Conservation (phyloP, 2,329 filamentous ascomycete species). For the Fusarium setosum region DNA sequence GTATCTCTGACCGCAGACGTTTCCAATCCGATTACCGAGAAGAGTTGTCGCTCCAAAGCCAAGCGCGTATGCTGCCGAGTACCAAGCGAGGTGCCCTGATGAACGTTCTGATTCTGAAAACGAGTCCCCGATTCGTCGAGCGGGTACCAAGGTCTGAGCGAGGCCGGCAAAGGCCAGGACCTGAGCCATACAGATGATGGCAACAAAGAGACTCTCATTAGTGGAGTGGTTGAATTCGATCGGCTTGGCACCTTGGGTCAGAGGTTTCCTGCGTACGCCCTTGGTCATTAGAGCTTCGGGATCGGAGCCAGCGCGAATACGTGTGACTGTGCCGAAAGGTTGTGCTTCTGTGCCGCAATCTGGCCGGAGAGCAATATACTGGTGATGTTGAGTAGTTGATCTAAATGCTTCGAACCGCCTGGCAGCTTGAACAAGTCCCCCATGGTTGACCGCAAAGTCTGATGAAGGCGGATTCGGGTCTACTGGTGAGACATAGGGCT, state of each 20-base stretch:
- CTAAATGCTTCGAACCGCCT: constrained; percentile 40
- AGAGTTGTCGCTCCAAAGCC: constrained; percentile 34
- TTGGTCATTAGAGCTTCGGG: constrained; percentile 17
- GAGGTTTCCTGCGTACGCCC: constrained; percentile 37
- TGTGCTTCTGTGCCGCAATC: constrained; percentile 28
- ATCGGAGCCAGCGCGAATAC: constrained; percentile 35
- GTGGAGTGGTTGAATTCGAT: constrained; percentile 41
- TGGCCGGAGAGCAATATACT: constrained; percentile 37
- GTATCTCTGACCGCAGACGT: constrained; percentile 37
- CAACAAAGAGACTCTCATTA: constrained; percentile 40
- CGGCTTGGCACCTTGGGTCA: constrained; percentile 35
- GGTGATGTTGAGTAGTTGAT: constrained; percentile 30
- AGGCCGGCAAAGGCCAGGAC: constrained; percentile 38
- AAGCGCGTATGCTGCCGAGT: constrained; percentile 38
- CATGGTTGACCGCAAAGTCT: constrained; percentile 31
- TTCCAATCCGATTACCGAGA: constrained; percentile 38
- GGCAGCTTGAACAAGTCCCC: constrained; percentile 38
- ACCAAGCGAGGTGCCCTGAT: constrained; percentile 38
- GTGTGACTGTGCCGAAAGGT: constrained; percentile 34
- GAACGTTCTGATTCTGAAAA: constrained; percentile 35
- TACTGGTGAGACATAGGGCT: background rate
- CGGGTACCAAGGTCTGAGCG: constrained; percentile 38
- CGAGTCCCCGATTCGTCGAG: constrained; percentile 32
- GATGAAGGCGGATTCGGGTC: background rate
- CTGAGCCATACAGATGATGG: constrained; percentile 41